Conservation (phyloP, 2,329 filamentous ascomycete genomes). For the Penicillium sp. region DNA sequence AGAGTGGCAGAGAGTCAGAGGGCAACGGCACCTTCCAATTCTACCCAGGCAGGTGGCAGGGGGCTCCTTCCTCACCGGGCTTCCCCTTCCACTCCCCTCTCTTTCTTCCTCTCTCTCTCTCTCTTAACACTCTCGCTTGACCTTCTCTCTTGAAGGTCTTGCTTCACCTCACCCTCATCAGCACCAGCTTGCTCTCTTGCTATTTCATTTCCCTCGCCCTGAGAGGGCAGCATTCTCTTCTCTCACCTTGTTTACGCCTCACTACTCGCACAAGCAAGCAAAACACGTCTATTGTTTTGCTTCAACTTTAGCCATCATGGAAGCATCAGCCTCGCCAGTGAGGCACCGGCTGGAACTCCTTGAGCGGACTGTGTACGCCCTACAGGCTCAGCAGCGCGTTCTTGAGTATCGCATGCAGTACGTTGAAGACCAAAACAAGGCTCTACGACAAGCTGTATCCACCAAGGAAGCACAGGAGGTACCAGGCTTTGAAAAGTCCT, state of each 20-base stretch:
- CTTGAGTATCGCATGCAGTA: slow-evolving; percentile 12
- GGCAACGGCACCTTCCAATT: too few relatives aligned
- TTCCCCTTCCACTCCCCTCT: not conserved
- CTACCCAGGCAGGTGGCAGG: too few relatives aligned
- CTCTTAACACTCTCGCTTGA: not conserved
- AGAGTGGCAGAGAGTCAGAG: not conserved
- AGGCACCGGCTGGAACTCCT: slow-evolving; percentile 12
- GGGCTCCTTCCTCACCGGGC: not conserved
- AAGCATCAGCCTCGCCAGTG: not conserved
- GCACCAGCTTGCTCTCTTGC: too few relatives aligned
- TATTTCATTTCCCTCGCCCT: too few relatives aligned
- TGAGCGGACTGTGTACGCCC: slow-evolving; percentile 10
- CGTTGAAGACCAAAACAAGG: slow-evolving; percentile 7
- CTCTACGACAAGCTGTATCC: not conserved
- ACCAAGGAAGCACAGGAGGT: not conserved
- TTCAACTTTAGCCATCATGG: not conserved
- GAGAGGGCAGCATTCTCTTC: not conserved
- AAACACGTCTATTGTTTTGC: not conserved
- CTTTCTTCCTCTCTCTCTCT: not conserved
- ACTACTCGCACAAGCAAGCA: not conserved
- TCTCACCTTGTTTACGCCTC: not conserved
- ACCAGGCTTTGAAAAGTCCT: not conserved
- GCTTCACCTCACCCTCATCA: not conserved
- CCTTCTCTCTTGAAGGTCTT: not conserved
- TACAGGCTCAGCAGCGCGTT: slow-evolving; percentile 14